Evolutionary conservation across 2,329 filamentous ascomycete species (phyloP).

Genomic region (Ambrosiella cleistominuta): DNA sequence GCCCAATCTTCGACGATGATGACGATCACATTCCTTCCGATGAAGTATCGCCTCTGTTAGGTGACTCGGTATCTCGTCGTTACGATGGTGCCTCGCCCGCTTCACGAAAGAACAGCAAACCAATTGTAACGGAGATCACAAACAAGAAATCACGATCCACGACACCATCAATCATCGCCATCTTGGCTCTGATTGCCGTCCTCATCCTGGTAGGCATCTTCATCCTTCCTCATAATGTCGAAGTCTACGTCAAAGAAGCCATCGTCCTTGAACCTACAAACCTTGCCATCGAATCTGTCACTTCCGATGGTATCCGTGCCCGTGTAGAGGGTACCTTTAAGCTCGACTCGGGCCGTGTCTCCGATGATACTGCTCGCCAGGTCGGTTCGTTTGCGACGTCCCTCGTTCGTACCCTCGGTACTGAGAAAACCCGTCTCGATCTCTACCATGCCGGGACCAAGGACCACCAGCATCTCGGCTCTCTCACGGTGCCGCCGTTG

Average conservation of each 20-base stretch:
- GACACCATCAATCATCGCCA: constrained; percentile 57
- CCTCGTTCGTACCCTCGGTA: constrained; percentile 62
- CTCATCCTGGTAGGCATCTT: constrained; percentile 63
- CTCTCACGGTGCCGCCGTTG: constrained; percentile 56
- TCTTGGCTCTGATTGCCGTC: constrained; percentile 48
- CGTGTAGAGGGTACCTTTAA: constrained; percentile 67
- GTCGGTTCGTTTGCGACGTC: constrained; percentile 65
- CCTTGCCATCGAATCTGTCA: constrained; percentile 73
- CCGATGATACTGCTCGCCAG: constrained; percentile 51
- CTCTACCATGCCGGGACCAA: constrained; percentile 48
- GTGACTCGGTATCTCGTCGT: constrained; percentile 21
- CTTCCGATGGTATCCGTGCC: constrained; percentile 55
- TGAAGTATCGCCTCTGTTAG: constrained; percentile 38
- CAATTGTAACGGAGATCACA: constrained; percentile 14
- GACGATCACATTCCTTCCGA: constrained; percentile 16
- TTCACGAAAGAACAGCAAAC: constrained; percentile 10
- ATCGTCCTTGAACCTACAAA: constrained; percentile 67
- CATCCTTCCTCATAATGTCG: constrained; percentile 59
- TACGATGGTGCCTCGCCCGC: constrained; percentile 24
- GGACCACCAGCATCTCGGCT: constrained; percentile 62
- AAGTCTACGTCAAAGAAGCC: constrained; percentile 75
- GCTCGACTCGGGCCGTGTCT: constrained; percentile 61
- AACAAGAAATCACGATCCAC: constrained; percentile 24
- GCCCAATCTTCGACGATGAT: constrained; percentile 16
- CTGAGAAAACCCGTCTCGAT: constrained; percentile 50